Base-by-base conservation (phyloP, 2,329 filamentous ascomycete species). In the Dactylellina sp. region DNA sequence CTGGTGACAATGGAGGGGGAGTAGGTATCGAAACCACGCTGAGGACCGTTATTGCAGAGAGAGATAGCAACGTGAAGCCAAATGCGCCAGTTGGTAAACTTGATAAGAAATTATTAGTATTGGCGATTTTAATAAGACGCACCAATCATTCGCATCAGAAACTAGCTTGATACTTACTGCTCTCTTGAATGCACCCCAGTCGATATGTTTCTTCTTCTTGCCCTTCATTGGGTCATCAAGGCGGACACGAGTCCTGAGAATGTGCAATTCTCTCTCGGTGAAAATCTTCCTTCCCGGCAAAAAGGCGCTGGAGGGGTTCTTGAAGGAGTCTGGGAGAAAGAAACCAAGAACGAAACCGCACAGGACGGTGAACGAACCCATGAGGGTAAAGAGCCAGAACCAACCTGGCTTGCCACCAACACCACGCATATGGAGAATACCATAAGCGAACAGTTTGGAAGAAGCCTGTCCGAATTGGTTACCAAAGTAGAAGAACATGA, bases 401-500 rank as follows among this genome's bases (percentile, higher is more conserved):
- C 85, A 87, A n/a, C 86, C 85, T 0, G 83, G 77, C 61, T 84
- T 80, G 5, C 83, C 83, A 0, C 80, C 81, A 0, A 83, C 81
- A 0, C 84, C 85, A 5, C 81, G 79, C 80, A 87, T 83, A 62
- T 84, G 83, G 22, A 87, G 80, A 37, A 85, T 84, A 1, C 81
- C 83, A 39, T 81, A 84, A 0, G 83, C 83, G 1, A 84, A 76
- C 1, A 85, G 80, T 65, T 79, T 80, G 35, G 79, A 77, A 0
- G 81, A 82, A 0, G 83, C 84, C 16, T 82, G 81, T 3, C 84
- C 85, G 14, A 86, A 81, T 77, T 85, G 83, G 76, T 86, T 86
- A 9, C 85, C 86, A 64, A 87, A 85, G 80, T 84, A 87, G 79
- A 87, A 87, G 35, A 86, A 77, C 77, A 84, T 84, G 53, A 86